Conservation (phyloP, 306 rosid genomes). For the Clitoria ternatea region DNA sequence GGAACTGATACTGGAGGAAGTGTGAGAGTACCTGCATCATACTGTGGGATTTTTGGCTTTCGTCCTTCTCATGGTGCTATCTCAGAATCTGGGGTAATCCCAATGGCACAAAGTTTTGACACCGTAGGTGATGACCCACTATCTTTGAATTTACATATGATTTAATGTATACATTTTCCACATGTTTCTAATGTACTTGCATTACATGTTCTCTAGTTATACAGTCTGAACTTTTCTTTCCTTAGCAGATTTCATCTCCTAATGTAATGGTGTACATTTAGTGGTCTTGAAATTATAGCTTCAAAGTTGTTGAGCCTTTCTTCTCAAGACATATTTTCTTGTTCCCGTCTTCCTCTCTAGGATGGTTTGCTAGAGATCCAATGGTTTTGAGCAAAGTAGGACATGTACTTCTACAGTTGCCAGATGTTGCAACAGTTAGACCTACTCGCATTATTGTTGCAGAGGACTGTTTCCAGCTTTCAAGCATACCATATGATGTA, state of each 20-base stretch:
- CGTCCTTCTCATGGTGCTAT: conserved; percentile 79
- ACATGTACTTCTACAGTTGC: conserved; percentile 46
- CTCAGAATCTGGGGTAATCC: conserved; percentile 64
- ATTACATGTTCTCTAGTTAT: neutral
- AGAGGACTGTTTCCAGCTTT: conserved; percentile 80
- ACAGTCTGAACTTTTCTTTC: neutral
- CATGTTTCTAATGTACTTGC: neutral
- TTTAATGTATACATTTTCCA: neutral
- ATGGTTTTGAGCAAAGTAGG: conserved; percentile 61
- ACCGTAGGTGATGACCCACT: conserved; percentile 62
- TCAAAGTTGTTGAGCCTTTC: neutral
- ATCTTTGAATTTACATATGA: neutral
- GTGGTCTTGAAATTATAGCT: neutral
- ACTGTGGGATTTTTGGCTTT: conserved; percentile 88
- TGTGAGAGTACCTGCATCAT: conserved; percentile 87
- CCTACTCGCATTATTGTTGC: conserved; percentile 65
- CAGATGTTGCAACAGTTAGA: conserved; percentile 34
- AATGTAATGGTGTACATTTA: neutral
- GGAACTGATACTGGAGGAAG: conserved; percentile 98
- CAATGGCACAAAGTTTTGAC: conserved; percentile 91
- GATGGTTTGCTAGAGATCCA: conserved; percentile 95
- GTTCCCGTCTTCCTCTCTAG: conserved; percentile 47
- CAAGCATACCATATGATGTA: conserved; percentile 51
- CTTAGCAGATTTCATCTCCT: neutral
- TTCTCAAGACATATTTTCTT: conserved; percentile 7